These are phyloP conservation scores for Amauroascus verrucosus DNA, from an alignment of 2,329 filamentous ascomycete genomes.

Conservation along the genomic window DNA sequence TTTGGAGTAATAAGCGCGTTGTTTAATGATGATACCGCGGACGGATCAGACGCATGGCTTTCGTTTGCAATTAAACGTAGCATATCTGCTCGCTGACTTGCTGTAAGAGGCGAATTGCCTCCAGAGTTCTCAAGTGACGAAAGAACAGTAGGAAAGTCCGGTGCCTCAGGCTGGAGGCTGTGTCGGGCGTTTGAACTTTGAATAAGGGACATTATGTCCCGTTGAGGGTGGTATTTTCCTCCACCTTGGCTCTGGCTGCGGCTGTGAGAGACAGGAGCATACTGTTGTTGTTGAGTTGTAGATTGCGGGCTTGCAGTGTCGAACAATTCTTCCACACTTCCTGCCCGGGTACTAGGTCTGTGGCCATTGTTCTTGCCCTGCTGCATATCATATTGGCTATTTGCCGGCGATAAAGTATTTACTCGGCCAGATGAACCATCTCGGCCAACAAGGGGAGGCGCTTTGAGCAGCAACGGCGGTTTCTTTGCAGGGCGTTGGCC, in stretches of 20 bases:
- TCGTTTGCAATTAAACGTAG: constrained; percentile 40
- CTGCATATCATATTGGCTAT: constrained; percentile 15
- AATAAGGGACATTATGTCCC: constrained; percentile 42
- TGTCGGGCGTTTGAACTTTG: constrained; percentile 39
- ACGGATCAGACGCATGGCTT: constrained; percentile 34
- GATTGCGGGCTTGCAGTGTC: constrained; percentile 28
- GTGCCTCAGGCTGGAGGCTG: constrained; percentile 28
- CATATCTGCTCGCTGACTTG: constrained; percentile 39
- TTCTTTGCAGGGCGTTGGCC: constrained; percentile 37
- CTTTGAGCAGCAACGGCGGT: constrained; percentile 39
- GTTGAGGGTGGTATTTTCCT: constrained; percentile 22
- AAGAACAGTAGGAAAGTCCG: constrained; percentile 38
- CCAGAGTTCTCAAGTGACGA: constrained; percentile 36
- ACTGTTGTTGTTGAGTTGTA: constrained; percentile 13
- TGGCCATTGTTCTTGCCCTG: neutral
- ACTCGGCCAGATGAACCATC: constrained; percentile 24
- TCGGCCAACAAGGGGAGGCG: constrained; percentile 25
- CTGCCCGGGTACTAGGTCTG: constrained; percentile 1
- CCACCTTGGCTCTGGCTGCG: constrained; percentile 17
- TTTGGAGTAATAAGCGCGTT: constrained; percentile 49
- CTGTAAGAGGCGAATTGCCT: constrained; percentile 36
- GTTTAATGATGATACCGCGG: constrained; percentile 33
- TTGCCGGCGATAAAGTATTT: constrained; percentile 29
- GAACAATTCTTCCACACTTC: constrained; percentile 38
- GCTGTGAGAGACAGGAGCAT: constrained; percentile 4